phyloP scores from a whole-genome alignment of 306 rosid species.

The Quercus dentata region DNA sequence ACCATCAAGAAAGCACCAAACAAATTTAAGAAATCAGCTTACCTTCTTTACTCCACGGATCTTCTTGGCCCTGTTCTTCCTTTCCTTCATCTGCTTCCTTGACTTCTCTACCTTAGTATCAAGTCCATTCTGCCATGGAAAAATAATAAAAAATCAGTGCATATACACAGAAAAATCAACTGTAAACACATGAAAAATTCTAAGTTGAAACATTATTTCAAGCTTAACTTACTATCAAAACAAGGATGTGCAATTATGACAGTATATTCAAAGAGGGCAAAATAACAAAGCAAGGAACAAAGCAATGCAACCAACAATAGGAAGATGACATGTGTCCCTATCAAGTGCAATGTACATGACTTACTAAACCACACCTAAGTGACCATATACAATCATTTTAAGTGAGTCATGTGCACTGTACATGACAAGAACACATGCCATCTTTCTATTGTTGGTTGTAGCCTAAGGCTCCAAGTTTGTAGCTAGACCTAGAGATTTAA shows the following conservation, averaged over 20 bases:
- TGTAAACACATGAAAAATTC: background rate
- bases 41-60: slow-evolving; percentile 98
- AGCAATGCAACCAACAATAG: too few relatives aligned
- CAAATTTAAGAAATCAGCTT: background rate
- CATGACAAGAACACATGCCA: too few relatives aligned
- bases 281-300: too few relatives aligned
- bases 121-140: slow-evolving; percentile 68
- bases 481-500: too few relatives aligned
- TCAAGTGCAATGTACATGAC: too few relatives aligned
- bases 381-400: too few relatives aligned
- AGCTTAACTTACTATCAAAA: background rate
- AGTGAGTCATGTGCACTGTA: too few relatives aligned
- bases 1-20: background rate
- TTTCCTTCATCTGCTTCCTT: slow-evolving; percentile 92
- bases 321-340: too few relatives aligned
- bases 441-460: too few relatives aligned
- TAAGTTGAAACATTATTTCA: background rate
- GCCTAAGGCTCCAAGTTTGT: too few relatives aligned
- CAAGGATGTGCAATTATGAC: background rate
- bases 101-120: slow-evolving; percentile 83
- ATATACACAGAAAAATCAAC: background rate
- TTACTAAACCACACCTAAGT: too few relatives aligned
- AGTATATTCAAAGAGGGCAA: too few relatives aligned
- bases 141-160: background rate
- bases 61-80: slow-evolving; percentile 90